phyloP scores from a whole-genome alignment of 2,329 filamentous ascomycete species.

The Aspergillus puulaauensis region DNA sequence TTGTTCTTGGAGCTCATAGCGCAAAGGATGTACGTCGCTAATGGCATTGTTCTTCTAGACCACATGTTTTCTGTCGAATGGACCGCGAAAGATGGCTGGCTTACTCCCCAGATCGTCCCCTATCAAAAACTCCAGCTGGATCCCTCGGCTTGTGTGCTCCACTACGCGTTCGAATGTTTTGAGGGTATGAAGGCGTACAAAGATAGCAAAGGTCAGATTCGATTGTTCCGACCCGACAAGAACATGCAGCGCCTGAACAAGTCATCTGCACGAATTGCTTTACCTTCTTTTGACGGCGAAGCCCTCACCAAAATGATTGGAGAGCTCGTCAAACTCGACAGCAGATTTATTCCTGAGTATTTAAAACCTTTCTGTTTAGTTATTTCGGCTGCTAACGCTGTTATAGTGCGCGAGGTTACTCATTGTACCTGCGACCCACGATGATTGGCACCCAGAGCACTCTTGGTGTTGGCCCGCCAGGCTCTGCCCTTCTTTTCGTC shows the following conservation, averaged over 20 bases:
- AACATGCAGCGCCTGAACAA: conserved; percentile 96
- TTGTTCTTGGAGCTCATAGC: not conserved
- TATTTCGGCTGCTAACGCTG: not conserved
- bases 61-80: conserved; percentile 97
- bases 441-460: conserved; percentile 97
- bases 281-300: conserved; percentile 78
- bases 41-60: conserved; percentile 56
- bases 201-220: conserved; percentile 72
- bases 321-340: conserved; percentile 75
- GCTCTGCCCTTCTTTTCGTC: conserved; percentile 86
- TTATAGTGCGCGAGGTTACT: conserved; percentile 70
- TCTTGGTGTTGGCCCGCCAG: conserved; percentile 87
- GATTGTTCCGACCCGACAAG: conserved; percentile 89
- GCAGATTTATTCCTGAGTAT: conserved; percentile 82
- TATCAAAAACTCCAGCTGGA: conserved; percentile 98
- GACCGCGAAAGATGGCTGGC: conserved; percentile 82
- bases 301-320: conserved; percentile 79
- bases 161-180: conserved; percentile 98
- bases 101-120: conserved; percentile 76
- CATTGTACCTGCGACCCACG: conserved; percentile 90
- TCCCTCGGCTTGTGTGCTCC: conserved; percentile 93
- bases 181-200: conserved; percentile 99
- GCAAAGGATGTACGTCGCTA: conserved; percentile 11
- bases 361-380: conserved; percentile 19
- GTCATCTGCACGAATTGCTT: conserved; percentile 84